Evolutionary conservation across 495 filamentous ascomycete genomes (phyloP).

Genomic region (Penicillium argentinense): DNA sequence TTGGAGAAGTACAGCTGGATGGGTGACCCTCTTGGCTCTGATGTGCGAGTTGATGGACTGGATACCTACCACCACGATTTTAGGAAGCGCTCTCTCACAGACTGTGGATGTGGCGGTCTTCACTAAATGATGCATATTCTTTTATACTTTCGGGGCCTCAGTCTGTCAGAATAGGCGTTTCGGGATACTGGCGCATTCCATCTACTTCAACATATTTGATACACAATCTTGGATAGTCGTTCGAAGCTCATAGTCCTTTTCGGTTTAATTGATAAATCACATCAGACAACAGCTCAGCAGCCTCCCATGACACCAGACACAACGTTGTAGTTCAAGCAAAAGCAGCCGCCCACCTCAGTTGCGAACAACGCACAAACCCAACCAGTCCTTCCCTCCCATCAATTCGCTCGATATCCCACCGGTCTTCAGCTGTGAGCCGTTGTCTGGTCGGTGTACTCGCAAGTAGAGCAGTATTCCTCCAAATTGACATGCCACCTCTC

Average conservation of each 20-base stretch:
- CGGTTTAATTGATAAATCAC: no score
- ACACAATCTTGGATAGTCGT: no score
- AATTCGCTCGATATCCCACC: no score
- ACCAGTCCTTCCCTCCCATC: no score
- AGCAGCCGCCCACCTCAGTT: no score
- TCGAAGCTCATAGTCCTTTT: no score
- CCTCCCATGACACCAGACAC: no score
- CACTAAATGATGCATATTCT: constrained; percentile 21
- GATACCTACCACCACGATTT: constrained; percentile 55
- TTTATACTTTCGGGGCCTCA: not conserved
- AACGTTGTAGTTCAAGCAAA: no score
- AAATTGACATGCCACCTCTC: constrained; percentile 33
- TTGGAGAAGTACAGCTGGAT: constrained; percentile 37
- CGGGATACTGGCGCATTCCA: not conserved
- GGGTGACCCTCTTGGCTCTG: constrained; percentile 39
- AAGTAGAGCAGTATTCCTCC: constrained; percentile 7
- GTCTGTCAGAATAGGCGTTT: not conserved
- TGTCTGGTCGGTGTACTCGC: no score
- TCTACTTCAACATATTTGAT: not conserved
- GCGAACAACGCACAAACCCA: no score
- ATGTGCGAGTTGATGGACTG: constrained; percentile 35
- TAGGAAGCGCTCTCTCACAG: constrained; percentile 39
- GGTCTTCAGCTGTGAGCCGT: no score
- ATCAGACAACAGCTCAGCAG: no score
- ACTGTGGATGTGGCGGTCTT: constrained; percentile 40